Evolutionary conservation across 2,329 filamentous ascomycete genomes (phyloP).

Genomic region (Penicillium sp.): DNA sequence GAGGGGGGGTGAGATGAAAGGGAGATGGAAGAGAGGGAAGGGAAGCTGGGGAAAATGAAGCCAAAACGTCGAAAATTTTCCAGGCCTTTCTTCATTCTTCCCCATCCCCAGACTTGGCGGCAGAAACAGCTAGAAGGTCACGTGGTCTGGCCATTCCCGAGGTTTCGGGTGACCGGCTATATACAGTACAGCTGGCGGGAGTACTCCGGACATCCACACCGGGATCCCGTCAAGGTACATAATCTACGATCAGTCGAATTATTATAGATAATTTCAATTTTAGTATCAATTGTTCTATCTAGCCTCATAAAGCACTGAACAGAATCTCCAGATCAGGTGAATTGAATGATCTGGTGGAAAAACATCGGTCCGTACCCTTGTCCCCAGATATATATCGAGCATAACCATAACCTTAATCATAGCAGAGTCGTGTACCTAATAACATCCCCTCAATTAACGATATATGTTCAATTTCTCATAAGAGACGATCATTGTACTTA

Average conservation of each 20-base stretch:
- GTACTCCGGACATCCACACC: background rate
- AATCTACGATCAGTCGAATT: background rate
- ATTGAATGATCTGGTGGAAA: background rate
- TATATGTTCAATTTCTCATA: background rate
- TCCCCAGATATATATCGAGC: background rate
- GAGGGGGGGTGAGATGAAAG: slow-evolving; percentile 10
- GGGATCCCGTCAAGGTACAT: background rate
- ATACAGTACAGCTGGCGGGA: background rate
- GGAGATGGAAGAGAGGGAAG: slow-evolving; percentile 35
- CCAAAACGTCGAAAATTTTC: slow-evolving; percentile 52
- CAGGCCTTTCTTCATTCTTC: slow-evolving; percentile 45
- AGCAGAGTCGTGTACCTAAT: too few relatives aligned
- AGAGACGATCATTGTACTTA: background rate
- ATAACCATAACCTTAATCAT: background rate
- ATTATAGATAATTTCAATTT: background rate
- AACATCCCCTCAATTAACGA: too few relatives aligned
- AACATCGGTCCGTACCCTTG: background rate
- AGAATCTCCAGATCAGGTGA: background rate
- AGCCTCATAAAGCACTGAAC: background rate
- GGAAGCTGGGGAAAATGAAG: slow-evolving; percentile 44
- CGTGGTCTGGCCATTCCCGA: slow-evolving; percentile 39
- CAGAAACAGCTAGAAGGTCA: slow-evolving; percentile 52
- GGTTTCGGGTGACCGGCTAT: slow-evolving; percentile 28
- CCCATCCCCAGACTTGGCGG: slow-evolving; percentile 51
- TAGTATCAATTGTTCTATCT: background rate